A percentile compares a stretch with the other conserved stretches of the same genome.
phyloP scores from a whole-genome alignment of 495 filamentous ascomycete genomes.

The Acidiella bohemica region DNA sequence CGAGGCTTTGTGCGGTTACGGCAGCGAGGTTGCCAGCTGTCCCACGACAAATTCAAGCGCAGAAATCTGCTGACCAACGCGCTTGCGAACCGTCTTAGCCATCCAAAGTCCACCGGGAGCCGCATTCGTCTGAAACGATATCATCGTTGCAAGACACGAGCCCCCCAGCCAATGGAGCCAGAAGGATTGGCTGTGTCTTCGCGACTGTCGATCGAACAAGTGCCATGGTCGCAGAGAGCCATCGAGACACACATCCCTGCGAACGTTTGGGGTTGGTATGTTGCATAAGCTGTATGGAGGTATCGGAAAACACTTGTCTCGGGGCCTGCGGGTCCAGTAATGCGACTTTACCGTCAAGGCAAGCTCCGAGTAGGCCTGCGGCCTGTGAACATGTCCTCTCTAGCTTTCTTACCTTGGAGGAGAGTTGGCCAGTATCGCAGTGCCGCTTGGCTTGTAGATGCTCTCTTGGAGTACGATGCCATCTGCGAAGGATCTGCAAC shows the following conservation, averaged over 20 bases:
- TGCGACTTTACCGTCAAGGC: no score
- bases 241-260: constrained; percentile 33
- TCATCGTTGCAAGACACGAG: constrained; percentile 33
- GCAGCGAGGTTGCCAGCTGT: constrained; percentile 28
- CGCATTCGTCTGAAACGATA: constrained; percentile 29
- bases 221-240: constrained; percentile 29
- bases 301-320: no score
- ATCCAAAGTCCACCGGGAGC: constrained; percentile 27
- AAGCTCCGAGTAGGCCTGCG: no score
- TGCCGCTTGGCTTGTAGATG: no score
- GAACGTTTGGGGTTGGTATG: no score
- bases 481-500: no score
- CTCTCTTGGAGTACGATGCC: no score
- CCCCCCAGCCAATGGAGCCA: constrained; percentile 27
- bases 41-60: constrained; percentile 56
- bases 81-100: constrained; percentile 29
- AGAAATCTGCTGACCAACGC: constrained; percentile 54
- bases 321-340: no score
- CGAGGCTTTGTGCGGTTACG: no score
- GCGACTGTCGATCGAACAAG: constrained; percentile 29
- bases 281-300: no score
- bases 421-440: constrained; percentile 31
- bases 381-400: no score
- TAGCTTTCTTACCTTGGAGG: constrained; percentile 37
- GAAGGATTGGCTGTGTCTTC: constrained; percentile 23